A percentile compares a stretch with the other conserved stretches of the same genome.
Conservation (phyloP, 345 rosid genomes). For the Populus simonii region DNA sequence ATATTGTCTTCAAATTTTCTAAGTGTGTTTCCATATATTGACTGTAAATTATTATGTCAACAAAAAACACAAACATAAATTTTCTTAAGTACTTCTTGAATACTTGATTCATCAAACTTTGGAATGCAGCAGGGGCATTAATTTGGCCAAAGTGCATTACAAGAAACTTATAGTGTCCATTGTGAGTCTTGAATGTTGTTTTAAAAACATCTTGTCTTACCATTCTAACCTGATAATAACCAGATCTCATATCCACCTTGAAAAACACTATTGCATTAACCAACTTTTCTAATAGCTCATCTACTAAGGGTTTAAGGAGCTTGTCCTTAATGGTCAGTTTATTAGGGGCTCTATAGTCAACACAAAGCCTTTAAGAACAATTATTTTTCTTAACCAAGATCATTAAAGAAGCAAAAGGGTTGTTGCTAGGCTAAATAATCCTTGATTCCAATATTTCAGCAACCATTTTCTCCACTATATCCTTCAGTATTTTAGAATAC, state of each 20-base stretch:
- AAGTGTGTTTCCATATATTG: too few relatives aligned
- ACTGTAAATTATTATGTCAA: too few relatives aligned
- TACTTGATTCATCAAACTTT: too few relatives aligned
- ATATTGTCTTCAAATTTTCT: too few relatives aligned
- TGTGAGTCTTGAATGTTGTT: background rate
- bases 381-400: background rate
- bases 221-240: background rate
- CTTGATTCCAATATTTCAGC: background rate
- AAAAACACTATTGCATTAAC: background rate
- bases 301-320: background rate
- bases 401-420: background rate
- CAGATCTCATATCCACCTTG: background rate
- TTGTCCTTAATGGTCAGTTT: background rate
- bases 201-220: background rate
- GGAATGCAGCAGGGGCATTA: background rate
- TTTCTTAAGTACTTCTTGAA: too few relatives aligned
- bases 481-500: too few relatives aligned
- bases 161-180: background rate
- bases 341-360: background rate
- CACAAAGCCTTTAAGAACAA: background rate
- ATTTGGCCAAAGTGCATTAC: background rate
- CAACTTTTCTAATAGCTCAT: background rate
- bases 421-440: background rate
- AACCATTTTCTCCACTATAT: too few relatives aligned
- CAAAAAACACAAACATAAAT: too few relatives aligned